Percentiles rank a stretch among this genome's conserved stretches.
phyloP scores from a whole-genome alignment of 2,329 filamentous ascomycete genomes.

The Xylariales sp. region DNA sequence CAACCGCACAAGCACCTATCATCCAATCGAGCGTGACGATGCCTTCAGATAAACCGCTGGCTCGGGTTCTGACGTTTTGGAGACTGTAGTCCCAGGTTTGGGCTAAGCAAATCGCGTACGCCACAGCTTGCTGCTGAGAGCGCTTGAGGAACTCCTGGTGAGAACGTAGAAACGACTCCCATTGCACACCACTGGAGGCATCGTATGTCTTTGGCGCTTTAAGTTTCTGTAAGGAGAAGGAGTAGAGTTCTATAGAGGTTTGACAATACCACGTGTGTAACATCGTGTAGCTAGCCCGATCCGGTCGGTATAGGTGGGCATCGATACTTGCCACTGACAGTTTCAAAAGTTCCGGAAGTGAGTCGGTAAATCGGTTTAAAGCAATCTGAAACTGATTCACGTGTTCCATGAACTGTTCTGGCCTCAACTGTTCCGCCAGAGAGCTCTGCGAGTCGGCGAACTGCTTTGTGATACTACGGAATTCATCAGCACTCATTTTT shows the following conservation, averaged over 20 bases:
- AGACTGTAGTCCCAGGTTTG: conserved; percentile 10
- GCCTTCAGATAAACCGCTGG: conserved; percentile 3
- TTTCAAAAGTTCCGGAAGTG: conserved; percentile 9
- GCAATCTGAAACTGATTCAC: conserved; percentile 10
- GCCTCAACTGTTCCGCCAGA: not conserved
- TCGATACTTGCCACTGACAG: conserved; percentile 7
- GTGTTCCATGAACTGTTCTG: conserved; percentile 10
- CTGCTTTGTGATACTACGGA: conserved; percentile 4
- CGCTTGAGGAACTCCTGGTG: conserved; percentile 7
- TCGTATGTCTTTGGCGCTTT: not conserved
- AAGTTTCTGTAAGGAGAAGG: conserved; percentile 5
- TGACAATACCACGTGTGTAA: conserved; percentile 8
- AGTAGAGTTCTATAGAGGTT: conserved; percentile 8
- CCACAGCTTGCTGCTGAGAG: conserved; percentile 9
- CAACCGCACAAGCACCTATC: conserved; percentile 11
- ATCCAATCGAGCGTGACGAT: conserved; percentile 12
- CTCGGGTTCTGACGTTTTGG: conserved; percentile 4
- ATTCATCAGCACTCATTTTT: too few species aligned
- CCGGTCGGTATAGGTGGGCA: conserved; percentile 8
- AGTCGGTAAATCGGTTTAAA: conserved; percentile 9
- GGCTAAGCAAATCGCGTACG: conserved; percentile 10
- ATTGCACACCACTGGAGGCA: not conserved
- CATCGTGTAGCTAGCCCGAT: conserved; percentile 10
- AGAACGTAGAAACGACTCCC: conserved; percentile 5
- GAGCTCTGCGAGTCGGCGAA: conserved; percentile 5